Evolutionary conservation across 2,329 filamentous ascomycete species (phyloP).

Genomic region (Tympanopsis confertula): DNA sequence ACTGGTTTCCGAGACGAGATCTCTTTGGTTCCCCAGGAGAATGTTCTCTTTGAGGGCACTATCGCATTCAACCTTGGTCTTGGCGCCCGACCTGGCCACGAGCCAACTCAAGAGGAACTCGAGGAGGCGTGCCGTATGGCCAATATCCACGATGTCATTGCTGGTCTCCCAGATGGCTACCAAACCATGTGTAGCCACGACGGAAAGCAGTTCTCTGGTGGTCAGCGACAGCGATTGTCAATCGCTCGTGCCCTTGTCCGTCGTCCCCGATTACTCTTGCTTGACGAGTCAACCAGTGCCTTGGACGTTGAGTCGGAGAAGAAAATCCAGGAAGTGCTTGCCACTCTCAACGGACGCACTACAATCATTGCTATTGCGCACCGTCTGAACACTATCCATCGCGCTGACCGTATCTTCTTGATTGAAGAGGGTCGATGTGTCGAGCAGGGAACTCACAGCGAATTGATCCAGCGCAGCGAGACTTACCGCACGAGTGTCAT

Average conservation of each 20-base stretch:
- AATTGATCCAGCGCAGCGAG: constrained; percentile 38
- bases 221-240: constrained; percentile 66
- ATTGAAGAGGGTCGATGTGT: constrained; percentile 39
- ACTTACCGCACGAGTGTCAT: constrained; percentile 37
- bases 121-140: constrained; percentile 55
- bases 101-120: constrained; percentile 47
- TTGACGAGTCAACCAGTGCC: constrained; percentile 74
- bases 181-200: constrained; percentile 59
- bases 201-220: constrained; percentile 64
- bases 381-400: constrained; percentile 41
- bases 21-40: constrained; percentile 45
- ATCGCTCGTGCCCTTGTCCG: constrained; percentile 69
- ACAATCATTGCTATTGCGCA: constrained; percentile 49
- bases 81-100: constrained; percentile 38
- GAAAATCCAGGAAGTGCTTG: constrained; percentile 54
- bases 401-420: constrained; percentile 45
- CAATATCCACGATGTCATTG: constrained; percentile 61
- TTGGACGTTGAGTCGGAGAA: constrained; percentile 62
- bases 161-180: constrained; percentile 51
- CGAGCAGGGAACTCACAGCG: constrained; percentile 38
- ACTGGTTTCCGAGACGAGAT: constrained; percentile 37
- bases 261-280: constrained; percentile 59
- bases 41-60: constrained; percentile 43
- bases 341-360: constrained; percentile 28
- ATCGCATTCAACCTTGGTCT: constrained; percentile 43